A percentile compares a stretch with the other conserved stretches of the same genome.
Conservation (phyloP, 139 green algal species). For the Chlamydomonas incerta region DNA sequence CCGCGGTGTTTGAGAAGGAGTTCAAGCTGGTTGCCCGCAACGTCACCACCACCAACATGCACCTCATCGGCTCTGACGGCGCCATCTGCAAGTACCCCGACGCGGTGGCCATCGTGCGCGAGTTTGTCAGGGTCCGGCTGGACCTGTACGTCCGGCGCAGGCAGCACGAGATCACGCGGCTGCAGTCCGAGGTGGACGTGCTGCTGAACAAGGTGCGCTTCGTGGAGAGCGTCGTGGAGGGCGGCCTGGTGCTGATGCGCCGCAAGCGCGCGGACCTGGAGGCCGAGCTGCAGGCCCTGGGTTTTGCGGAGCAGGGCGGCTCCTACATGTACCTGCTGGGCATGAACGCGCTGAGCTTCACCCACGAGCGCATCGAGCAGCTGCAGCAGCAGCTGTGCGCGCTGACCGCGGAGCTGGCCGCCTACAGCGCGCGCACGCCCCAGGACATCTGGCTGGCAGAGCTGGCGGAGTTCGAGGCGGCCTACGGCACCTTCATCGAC, state of each 20-base stretch:
- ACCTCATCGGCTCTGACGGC: not conserved
- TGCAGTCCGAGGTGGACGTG: not conserved
- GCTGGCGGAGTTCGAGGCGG: no score
- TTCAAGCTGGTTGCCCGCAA: not conserved
- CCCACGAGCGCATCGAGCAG: no score
- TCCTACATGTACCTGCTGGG: no score
- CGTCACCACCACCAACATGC: not conserved
- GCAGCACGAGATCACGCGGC: not conserved
- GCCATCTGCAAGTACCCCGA: not conserved
- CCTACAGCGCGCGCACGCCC: no score
- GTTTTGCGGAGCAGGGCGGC: no score
- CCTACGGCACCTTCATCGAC: no score
- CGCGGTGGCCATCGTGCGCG: not conserved
- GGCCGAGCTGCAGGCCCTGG: no score
- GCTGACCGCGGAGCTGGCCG: no score
- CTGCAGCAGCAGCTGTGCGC: no score
- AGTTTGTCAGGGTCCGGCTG: not conserved
- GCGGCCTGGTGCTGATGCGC: not conserved
- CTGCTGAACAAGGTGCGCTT: not conserved
- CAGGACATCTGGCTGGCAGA: no score
- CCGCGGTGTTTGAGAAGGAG: not conserved
- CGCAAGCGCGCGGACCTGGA: no score
- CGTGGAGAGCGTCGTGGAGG: not conserved
- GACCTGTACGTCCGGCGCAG: not conserved
- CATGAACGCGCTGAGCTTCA: no score